These are phyloP conservation scores for Ambrosia trifida DNA, from an alignment of 129 eudicot species.

Conservation along the genomic window DNA sequence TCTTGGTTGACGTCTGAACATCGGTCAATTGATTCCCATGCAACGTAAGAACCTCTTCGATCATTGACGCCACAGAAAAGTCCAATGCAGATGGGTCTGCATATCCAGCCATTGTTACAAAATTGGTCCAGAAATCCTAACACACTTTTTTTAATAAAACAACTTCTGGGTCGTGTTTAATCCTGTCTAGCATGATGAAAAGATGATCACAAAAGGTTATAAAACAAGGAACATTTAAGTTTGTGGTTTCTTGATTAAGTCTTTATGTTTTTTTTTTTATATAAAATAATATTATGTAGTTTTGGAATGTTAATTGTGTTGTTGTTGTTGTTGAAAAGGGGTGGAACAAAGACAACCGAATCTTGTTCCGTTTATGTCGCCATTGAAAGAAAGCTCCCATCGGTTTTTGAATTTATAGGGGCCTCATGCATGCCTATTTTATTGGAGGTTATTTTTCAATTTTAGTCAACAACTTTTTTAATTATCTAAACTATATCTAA, in stretches of 20 bases:
- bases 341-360: conserved; percentile 18
- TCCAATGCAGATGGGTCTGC: conserved; percentile 28
- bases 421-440: neutral
- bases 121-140: conserved; percentile 18
- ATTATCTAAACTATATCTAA: too few species aligned
- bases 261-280: neutral
- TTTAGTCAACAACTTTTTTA: neutral
- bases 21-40: conserved; percentile 58
- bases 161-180: conserved; percentile 4
- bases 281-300: neutral
- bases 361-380: conserved; percentile 48
- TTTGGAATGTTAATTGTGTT: neutral
- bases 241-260: conserved; percentile 1
- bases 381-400: conserved; percentile 36
- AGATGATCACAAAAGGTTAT: neutral
- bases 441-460: neutral
- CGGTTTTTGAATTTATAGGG: conserved; percentile 31
- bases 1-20: conserved; percentile 53
- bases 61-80: conserved; percentile 52
- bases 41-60: conserved; percentile 74
- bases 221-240: neutral
- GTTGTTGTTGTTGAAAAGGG: conserved; percentile 14
- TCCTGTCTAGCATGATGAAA: conserved; percentile 5
- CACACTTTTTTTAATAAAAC: neutral
- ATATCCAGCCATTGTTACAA: conserved; percentile 33